phyloP scores from a whole-genome alignment of 805 yeast species.

The Saturnispora kantuleensis region DNA sequence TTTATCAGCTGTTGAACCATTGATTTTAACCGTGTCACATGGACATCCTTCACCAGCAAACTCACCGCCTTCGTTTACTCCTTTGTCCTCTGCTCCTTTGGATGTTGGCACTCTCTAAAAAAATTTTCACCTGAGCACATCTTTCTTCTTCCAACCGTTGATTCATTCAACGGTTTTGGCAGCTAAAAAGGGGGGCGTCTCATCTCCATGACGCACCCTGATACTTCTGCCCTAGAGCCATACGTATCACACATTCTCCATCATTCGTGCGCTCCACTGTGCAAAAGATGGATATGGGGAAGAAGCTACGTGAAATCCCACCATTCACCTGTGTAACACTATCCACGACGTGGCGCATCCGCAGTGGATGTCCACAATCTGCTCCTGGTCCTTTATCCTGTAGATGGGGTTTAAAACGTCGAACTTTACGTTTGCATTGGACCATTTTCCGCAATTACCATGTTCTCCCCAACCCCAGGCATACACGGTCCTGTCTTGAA shows the following conservation, averaged over 20 bases:
- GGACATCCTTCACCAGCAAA: no score
- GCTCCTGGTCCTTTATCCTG: slow-evolving; percentile 7
- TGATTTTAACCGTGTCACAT: no score
- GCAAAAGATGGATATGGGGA: slow-evolving; percentile 69
- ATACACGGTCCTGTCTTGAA: slow-evolving; percentile 28
- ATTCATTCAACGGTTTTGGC: neutral
- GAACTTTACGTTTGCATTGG: slow-evolving; percentile 27
- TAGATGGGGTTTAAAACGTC: slow-evolving; percentile 30
- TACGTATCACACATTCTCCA: slow-evolving; percentile 78
- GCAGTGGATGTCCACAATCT: slow-evolving; percentile 32
- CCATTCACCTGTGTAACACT: neutral
- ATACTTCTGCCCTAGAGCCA: slow-evolving; percentile 54
- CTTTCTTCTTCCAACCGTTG: no score
- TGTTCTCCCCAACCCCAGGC: slow-evolving; percentile 99
- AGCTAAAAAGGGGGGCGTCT: slow-evolving; percentile 1
- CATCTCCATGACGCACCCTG: slow-evolving; percentile 18
- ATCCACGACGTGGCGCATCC: slow-evolving; percentile 71
- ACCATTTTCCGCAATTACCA: slow-evolving; percentile 71
- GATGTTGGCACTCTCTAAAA: no score
- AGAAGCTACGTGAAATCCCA: slow-evolving; percentile 62
- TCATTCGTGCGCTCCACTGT: slow-evolving; percentile 33
- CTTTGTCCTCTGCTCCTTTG: no score
- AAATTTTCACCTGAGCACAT: no score
- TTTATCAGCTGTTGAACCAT: no score
- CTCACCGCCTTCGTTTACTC: no score